Base-by-base conservation (phyloP, 2,329 filamentous ascomycete genomes). In the Sodiomyces alkalinus region DNA sequence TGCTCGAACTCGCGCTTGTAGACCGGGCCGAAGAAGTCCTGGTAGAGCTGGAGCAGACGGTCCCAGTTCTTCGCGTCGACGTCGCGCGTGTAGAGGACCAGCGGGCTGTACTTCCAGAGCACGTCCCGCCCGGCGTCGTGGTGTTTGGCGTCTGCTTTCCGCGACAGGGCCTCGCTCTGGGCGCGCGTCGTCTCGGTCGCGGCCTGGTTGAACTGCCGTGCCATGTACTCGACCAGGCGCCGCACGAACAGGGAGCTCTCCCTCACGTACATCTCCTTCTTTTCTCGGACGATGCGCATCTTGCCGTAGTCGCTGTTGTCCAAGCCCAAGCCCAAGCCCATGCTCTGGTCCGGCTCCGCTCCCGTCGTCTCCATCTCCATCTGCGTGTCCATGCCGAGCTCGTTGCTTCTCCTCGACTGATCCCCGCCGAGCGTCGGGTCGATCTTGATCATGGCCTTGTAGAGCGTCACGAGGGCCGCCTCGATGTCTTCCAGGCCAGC, bases 211-310 rank as follows among this genome's bases (percentile, higher is more conserved):
- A 93, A 93, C 33, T 81, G 80, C 26, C 75, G 65, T 13, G 75
- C 71, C 68, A 96, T 79, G 48, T 86, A 87, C 29, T 81, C 75
- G 37, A 80, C 74, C 10, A 94, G 61, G 26, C 86, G 71, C 35
- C 75, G 71, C 43, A 93, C 67, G 47, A 96, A 94, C 29, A 69
- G 56, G 14, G 65, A 58, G 39, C 77, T 83, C 47, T 92, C 81
- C 10, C 73, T 64, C 32, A 76, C 62, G 45, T 94, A 98, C 47
- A 82, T 77, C 37, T 92, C 80, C 50, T 85, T 90, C 66, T 93
- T 94, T 51, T 96, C 85, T 41, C 85, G 81, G 16, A 98, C 72
- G 22, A 92, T 86, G 30, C 81, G 75, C 87, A 98, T 96, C 40
- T 82, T 78, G 19, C 81, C 82, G 36, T 78, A 83, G 43, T 83